A percentile compares a stretch with the other conserved stretches of the same genome.
These are phyloP conservation scores for Kwoniella sp. DNA, from an alignment of 768 basidiomycete species.

Conservation along the genomic window DNA sequence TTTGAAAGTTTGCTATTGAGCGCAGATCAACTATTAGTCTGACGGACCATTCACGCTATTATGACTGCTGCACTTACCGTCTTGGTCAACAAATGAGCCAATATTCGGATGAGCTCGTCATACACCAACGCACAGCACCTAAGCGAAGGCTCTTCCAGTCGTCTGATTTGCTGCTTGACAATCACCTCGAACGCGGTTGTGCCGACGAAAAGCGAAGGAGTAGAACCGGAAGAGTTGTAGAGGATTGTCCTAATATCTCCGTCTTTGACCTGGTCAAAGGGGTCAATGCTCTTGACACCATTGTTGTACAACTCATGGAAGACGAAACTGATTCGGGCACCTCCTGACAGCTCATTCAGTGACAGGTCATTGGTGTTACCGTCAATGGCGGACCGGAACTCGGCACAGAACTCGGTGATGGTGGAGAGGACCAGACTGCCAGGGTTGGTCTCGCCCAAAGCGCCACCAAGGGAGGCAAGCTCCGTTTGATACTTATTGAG, in stretches of 20 bases:
- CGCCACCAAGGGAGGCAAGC: constrained; percentile 78
- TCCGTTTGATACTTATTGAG: constrained; percentile 85
- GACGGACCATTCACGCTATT: too few species aligned
- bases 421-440: constrained; percentile 93
- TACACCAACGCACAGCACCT: constrained; percentile 96
- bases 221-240: constrained; percentile 99
- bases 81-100: constrained; percentile 85
- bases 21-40: too few species aligned
- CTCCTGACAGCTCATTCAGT: constrained; percentile 95
- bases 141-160: constrained; percentile 87
- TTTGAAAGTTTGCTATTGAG: constrained; percentile 92
- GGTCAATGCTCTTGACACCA: constrained; percentile 92
- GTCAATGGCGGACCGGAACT: constrained; percentile 95
- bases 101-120: constrained; percentile 94
- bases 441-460: constrained; percentile 78
- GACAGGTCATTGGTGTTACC: constrained; percentile 95
- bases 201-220: constrained; percentile 93
- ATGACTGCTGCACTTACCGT: too few species aligned
- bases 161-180: constrained; percentile 97
- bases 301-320: constrained; percentile 98
- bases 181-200: constrained; percentile 98
- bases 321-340: constrained; percentile 97
- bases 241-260: constrained; percentile 93
- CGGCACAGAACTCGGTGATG: constrained; percentile 96
- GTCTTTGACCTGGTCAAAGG: constrained; percentile 98